A percentile compares a stretch with the other conserved stretches of the same genome.
These are phyloP conservation scores for Incumbomyces lentus DNA, from an alignment of 2,329 filamentous ascomycete genomes.

Conservation along the genomic window DNA sequence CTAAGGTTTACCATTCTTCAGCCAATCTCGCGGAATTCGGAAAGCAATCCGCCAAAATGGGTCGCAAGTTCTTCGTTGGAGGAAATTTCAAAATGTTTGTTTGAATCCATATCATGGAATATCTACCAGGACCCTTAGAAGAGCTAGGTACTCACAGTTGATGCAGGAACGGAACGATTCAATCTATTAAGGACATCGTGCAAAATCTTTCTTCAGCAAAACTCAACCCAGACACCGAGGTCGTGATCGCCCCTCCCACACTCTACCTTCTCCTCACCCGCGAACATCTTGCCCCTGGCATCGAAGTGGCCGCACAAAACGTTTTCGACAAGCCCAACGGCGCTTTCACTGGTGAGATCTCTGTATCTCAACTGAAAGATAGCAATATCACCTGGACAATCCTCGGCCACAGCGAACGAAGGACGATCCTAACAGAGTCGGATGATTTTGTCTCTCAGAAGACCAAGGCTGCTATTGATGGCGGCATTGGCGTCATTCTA, in stretches of 20 bases:
- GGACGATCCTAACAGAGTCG: slow-evolving; percentile 76
- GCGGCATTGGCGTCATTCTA: slow-evolving; percentile 82
- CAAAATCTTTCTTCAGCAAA: slow-evolving; percentile 76
- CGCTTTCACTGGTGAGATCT: slow-evolving; percentile 95
- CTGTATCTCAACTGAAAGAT: slow-evolving; percentile 82
- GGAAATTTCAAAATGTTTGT: slow-evolving; percentile 98
- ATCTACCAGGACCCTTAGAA: background rate
- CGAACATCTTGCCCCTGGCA: slow-evolving; percentile 60
- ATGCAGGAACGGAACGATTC: slow-evolving; percentile 78
- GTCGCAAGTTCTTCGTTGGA: slow-evolving; percentile 93
- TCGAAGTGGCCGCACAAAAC: slow-evolving; percentile 91
- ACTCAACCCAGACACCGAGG: slow-evolving; percentile 52
- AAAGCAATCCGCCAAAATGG: slow-evolving; percentile 52
- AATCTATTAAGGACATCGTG: slow-evolving; percentile 85
- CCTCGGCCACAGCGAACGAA: slow-evolving; percentile 89
- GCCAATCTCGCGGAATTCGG: no score
- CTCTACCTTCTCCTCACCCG: slow-evolving; percentile 85
- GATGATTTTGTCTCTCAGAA: slow-evolving; percentile 82
- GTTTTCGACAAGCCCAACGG: slow-evolving; percentile 95
- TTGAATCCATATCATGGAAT: background rate
- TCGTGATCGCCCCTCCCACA: slow-evolving; percentile 82
- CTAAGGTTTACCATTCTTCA: no score
- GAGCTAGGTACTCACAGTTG: background rate
- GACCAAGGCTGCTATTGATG: slow-evolving; percentile 84
- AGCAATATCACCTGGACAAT: slow-evolving; percentile 80